phyloP scores from a whole-genome alignment of 768 basidiomycete genomes.

The Lepiota venenata region DNA sequence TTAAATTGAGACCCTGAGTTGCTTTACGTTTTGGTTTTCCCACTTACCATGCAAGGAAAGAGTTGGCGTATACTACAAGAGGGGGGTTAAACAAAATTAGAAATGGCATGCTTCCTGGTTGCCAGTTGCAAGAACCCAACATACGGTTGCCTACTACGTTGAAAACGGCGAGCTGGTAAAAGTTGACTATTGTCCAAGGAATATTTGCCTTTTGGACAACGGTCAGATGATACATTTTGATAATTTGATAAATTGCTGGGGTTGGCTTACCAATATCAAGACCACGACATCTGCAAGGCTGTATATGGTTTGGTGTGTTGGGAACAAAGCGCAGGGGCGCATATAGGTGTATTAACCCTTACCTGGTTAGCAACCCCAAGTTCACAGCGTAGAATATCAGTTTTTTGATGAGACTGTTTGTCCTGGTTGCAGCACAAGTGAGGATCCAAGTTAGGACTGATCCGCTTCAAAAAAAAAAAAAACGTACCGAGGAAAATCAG shows the following conservation, averaged over 20 bases:
- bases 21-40: too few species aligned
- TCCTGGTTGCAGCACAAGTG: too few species aligned
- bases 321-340: too few species aligned
- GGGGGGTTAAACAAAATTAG: background rate
- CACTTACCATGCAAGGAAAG: constrained; percentile 7
- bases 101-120: too few species aligned
- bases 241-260: too few species aligned
- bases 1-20: background rate
- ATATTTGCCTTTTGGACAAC: too few species aligned
- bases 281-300: constrained; percentile 9
- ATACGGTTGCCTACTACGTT: constrained; percentile 8
- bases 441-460: too few species aligned
- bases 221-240: too few species aligned
- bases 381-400: constrained; percentile 10
- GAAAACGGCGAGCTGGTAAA: constrained; percentile 9
- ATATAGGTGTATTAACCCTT: too few species aligned
- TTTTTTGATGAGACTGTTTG: background rate
- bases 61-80: constrained; percentile 5
- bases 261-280: background rate
- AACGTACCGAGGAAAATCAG: constrained; percentile 1
- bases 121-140: too few species aligned
- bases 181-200: constrained; percentile 1
- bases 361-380: constrained; percentile 7
- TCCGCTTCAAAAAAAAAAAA: too few species aligned
- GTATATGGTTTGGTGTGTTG: background rate